These are phyloP conservation scores for Cynara cardunculus DNA, from an alignment of 129 eudicot species.

Conservation along the genomic window DNA sequence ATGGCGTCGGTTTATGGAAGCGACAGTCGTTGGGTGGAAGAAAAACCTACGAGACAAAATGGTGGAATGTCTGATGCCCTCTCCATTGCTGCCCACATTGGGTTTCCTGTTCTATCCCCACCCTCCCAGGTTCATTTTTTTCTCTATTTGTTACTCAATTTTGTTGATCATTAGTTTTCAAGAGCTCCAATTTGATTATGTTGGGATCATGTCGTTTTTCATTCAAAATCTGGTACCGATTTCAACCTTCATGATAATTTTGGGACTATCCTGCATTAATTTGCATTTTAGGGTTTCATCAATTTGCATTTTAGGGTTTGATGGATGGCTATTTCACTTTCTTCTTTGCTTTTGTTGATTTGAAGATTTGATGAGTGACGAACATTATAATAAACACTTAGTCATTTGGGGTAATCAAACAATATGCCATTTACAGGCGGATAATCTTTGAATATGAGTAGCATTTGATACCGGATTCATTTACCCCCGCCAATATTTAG, in stretches of 20 bases:
- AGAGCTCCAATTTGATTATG: neutral
- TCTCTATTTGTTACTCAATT: neutral
- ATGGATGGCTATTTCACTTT: no score
- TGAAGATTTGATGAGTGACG: no score
- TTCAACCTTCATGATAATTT: neutral
- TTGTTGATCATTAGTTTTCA: neutral
- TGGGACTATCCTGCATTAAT: neutral
- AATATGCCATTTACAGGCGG: neutral
- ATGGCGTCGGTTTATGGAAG: conserved; percentile 57
- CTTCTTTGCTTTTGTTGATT: no score
- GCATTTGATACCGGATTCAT: no score
- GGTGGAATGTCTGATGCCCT: conserved; percentile 94
- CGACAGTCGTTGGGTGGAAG: conserved; percentile 58
- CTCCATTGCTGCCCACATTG: conserved; percentile 85
- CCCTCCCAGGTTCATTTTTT: conserved; percentile 54
- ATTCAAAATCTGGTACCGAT: neutral
- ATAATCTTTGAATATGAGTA: no score
- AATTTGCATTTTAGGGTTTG: neutral
- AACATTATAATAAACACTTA: no score
- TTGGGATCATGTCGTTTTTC: neutral
- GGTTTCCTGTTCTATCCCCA: conserved; percentile 57
- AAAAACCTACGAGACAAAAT: conserved; percentile 55
- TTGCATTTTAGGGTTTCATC: neutral
- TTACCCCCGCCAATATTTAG: no score
- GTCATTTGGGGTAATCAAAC: neutral